These are phyloP conservation scores for Paecilomyces variotii DNA, from an alignment of 2,329 filamentous ascomycete species.

Conservation along the genomic window DNA sequence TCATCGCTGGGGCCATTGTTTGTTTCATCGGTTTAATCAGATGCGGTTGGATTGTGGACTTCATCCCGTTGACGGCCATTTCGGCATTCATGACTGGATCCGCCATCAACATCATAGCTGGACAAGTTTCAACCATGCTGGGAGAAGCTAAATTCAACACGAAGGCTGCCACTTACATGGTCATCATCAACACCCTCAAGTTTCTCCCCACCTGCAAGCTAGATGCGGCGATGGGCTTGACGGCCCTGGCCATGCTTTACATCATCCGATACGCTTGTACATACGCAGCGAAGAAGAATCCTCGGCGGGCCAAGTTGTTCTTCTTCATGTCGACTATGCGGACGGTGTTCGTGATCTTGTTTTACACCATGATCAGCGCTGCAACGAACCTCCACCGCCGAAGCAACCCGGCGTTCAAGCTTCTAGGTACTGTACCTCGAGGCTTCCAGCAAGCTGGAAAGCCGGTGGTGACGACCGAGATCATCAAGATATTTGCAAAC, in stretches of 20 bases:
- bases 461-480: constrained; percentile 57
- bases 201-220: constrained; percentile 57
- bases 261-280: constrained; percentile 60
- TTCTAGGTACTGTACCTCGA: constrained; percentile 70
- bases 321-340: constrained; percentile 91
- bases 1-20: constrained; percentile 72
- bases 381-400: constrained; percentile 65
- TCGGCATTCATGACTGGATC: constrained; percentile 97
- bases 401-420: constrained; percentile 59
- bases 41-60: constrained; percentile 82
- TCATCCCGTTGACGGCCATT: constrained; percentile 84
- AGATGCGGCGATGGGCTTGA: constrained; percentile 86
- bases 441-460: constrained; percentile 75
- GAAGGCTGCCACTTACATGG: constrained; percentile 67
- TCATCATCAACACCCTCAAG: constrained; percentile 76
- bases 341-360: constrained; percentile 80
- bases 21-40: constrained; percentile 69
- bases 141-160: constrained; percentile 65
- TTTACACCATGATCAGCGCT: constrained; percentile 89
- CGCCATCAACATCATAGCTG: constrained; percentile 76
- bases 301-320: constrained; percentile 61
- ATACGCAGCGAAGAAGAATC: constrained; percentile 59
- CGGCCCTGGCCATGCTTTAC: constrained; percentile 70
- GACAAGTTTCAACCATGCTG: constrained; percentile 75
- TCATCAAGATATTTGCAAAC: constrained; percentile 61